Base-by-base conservation (phyloP, 2,329 filamentous ascomycete genomes). In the Herpotrichia juniperi region DNA sequence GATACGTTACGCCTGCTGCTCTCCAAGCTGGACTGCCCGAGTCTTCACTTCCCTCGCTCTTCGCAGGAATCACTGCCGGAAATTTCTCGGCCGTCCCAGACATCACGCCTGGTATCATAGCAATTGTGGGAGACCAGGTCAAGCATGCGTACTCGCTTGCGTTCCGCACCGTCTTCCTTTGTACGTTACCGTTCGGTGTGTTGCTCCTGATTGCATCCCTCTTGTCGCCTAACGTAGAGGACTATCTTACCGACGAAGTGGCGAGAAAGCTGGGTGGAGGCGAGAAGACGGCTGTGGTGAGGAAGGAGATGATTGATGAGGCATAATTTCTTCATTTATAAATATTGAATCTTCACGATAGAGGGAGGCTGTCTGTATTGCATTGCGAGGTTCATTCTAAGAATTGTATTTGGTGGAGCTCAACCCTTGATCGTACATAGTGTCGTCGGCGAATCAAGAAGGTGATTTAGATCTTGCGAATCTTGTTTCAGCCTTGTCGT, bases 111-210 rank as follows among this genome's bases (percentile, higher is more conserved):
- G 59, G 60, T 0, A 62, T 70, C 17, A 60, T 64, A n/a, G 61
- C 50, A 0, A 58, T 73, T 0, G 74, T 77, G 0, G 65, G 56
- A 2, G 49, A 54, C 0, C 74, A 75, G 19, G 54, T 74, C 8
- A 72, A 75, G 55, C 64, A 67, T 10, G 76, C 77, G n/a, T 79
- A 81, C 58, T 62, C 70, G 4, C 50, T 70, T n/a, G 74, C 75
- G 2, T 80, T 81, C 62, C 65, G 67, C 48, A 71, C 74, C 3
- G 78, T 82, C 1, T 81, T 78, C 76, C 66, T 77, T 61, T 40
- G 70, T 53, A 73, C 71, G 3, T 48, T 75, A 6, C 69, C 70
- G 1, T 75, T 74, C 54, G 68, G 70, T 4, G 67, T 56, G 4
- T 52, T 74, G 42, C 46, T 72, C n/a, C 59, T 80, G 8, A 54